These are phyloP conservation scores for Barnettozyma salicaria DNA, from an alignment of 805 yeast genomes.

Conservation along the genomic window DNA sequence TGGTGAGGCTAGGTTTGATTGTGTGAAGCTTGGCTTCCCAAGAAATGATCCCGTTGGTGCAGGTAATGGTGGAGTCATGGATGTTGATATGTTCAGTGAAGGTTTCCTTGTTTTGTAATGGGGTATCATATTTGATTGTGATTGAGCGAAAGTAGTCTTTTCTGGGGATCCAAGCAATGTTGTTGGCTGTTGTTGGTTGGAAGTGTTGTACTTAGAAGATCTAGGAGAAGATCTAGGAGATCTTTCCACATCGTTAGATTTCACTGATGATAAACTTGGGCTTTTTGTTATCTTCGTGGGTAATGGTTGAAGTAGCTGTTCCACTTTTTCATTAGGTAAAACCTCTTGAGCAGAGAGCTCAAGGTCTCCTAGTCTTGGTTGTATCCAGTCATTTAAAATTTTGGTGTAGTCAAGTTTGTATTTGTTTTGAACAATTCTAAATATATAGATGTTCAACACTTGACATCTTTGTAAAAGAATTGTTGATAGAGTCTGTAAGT, in stretches of 20 bases:
- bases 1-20: constrained; percentile 4
- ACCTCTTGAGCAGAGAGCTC: constrained; percentile 16
- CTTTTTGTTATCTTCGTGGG: constrained; percentile 11
- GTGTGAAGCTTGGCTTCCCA: constrained; percentile 3
- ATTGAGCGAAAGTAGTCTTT: too few species aligned
- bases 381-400: constrained; percentile 27
- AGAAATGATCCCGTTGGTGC: constrained; percentile 12
- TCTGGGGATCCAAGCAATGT: background rate
- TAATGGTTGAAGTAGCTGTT: constrained; percentile 19
- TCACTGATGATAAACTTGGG: background rate
- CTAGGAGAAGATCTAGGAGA: background rate
- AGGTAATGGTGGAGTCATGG: constrained; percentile 25
- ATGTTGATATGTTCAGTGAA: constrained; percentile 18
- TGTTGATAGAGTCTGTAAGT: constrained; percentile 25
- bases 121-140: too few species aligned
- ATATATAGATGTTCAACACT: constrained; percentile 36
- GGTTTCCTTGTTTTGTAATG: too few species aligned
- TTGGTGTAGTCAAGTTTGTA: constrained; percentile 19
- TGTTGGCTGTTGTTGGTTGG: background rate
- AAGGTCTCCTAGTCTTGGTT: constrained; percentile 29
- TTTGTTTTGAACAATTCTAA: constrained; percentile 29
- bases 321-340: constrained; percentile 19
- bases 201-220: background rate
- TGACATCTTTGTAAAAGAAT: constrained; percentile 34
- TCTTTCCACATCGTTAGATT: too few species aligned